A percentile compares a stretch with the other conserved stretches of the same genome.
These are phyloP conservation scores for Phoma sp. DNA, from an alignment of 2,329 filamentous ascomycete species.

Conservation along the genomic window DNA sequence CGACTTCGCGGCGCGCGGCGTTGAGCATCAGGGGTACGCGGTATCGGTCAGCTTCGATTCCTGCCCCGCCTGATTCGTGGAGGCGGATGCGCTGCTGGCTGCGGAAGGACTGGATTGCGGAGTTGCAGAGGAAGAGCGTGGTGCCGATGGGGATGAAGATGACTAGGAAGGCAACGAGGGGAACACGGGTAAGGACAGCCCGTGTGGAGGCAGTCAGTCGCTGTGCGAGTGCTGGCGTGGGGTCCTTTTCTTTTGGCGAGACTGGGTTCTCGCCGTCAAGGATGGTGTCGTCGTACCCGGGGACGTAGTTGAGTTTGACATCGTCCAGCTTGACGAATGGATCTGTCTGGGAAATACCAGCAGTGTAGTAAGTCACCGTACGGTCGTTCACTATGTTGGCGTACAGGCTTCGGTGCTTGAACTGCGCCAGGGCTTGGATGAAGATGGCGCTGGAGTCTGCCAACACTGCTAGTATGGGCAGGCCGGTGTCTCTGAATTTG, in stretches of 20 bases:
- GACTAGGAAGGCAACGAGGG: constrained; percentile 68
- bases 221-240: constrained; percentile 43
- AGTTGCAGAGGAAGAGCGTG: constrained; percentile 74
- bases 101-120: constrained; percentile 75
- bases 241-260: constrained; percentile 50
- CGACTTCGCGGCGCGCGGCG: constrained; percentile 75
- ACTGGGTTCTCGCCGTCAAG: constrained; percentile 71
- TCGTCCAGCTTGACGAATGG: constrained; percentile 73
- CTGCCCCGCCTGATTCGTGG: constrained; percentile 74
- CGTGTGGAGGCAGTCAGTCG: constrained; percentile 44
- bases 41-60: constrained; percentile 72
- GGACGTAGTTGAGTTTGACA: constrained; percentile 73
- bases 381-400: constrained; percentile 87
- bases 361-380: constrained; percentile 83
- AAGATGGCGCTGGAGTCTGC: constrained; percentile 87
- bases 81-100: constrained; percentile 76
- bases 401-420: constrained; percentile 79
- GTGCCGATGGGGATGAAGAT: constrained; percentile 77
- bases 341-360: constrained; percentile 75
- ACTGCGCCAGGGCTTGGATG: constrained; percentile 75
- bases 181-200: constrained; percentile 59
- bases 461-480: constrained; percentile 78
- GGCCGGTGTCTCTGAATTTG: constrained; percentile 80
- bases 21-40: constrained; percentile 73
- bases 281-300: constrained; percentile 76